Evolutionary conservation across 306 rosid genomes (phyloP).

Genomic region (Sindora glabra): DNA sequence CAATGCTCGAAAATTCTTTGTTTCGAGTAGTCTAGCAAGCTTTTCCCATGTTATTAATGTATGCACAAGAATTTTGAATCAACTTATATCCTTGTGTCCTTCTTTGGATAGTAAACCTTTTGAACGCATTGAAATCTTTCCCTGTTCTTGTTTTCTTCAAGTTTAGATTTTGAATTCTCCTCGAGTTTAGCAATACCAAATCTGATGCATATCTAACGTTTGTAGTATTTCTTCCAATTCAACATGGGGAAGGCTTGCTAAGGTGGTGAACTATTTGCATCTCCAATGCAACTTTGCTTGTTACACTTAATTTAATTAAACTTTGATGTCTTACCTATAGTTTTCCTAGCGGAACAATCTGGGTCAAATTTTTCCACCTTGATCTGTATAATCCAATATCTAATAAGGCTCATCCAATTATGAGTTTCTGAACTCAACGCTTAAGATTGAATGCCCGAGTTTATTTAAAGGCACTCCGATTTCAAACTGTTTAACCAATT

Average conservation of each 20-base stretch:
- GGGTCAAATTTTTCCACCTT: neutral
- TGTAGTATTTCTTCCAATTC: neutral
- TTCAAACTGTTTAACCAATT: neutral
- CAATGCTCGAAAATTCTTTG: too few species aligned
- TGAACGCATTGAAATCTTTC: neutral
- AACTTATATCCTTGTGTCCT: too few species aligned
- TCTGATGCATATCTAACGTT: neutral
- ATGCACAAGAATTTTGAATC: neutral
- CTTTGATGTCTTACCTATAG: neutral
- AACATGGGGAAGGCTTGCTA: neutral
- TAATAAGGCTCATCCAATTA: neutral
- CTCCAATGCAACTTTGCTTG: neutral
- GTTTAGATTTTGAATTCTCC: neutral
- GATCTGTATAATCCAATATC: neutral
- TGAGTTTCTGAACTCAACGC: neutral
- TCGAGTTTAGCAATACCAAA: neutral
- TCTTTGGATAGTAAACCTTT: neutral
- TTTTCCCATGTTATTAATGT: neutral
- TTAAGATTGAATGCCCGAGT: neutral
- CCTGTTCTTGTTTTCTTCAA: neutral
- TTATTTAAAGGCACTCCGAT: neutral
- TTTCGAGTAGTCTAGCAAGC: neutral
- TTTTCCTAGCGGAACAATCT: neutral
- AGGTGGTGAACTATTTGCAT: neutral
- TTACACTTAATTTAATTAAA: neutral